Evolutionary conservation across 495 filamentous ascomycete species (phyloP), one percentile per base, ranked within the genome.

Genomic region (Aspergillus coremiiformis): DNA sequence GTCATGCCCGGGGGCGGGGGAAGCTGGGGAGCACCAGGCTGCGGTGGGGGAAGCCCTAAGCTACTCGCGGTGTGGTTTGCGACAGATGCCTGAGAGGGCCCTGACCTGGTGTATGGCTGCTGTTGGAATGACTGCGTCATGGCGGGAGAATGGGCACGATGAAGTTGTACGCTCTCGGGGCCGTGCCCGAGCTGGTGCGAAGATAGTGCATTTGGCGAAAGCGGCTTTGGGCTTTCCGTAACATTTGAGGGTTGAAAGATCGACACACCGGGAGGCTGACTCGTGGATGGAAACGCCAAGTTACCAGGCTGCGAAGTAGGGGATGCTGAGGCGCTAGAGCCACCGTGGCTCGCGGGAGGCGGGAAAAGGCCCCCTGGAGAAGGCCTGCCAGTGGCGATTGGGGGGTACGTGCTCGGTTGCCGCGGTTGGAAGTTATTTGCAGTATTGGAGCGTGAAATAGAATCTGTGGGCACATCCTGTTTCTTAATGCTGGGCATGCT

Each of bases 171-270:
- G 50, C 63, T 57, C 52, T 75, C 68, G 32, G 71, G 50, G 42
- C 82, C 79, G 39, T 82, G 79, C 26, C 78, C 74, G 6, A 79
- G 69, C 55, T 84, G 79, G 52, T 83, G 78, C 23, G 79, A 73
- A 43, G 82, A 79, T 37, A 77, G 68, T 17, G 80, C 80, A 57
- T 79, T 82, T 4, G 90, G 90, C 29, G 89, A 95, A 27, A 95
- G 72, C 4, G 90, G 87, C 62, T 87, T 92, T 0, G 90, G 89
- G 56, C 86, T 92, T 62, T 95, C 90, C 4, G 85, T 90, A 77
- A 94, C 86, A 50, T 77, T 69, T n/a, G 63, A 76, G 52, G 87
- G 82, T 14, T 83, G 76, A 65, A 86, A 92, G 48, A 88, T 76
- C 6, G 86, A 80, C 5, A 78, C 59, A 39, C 64, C 63, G 29